Evolutionary conservation across 139 green algal species (phyloP).

Genomic region (Ettlia oleoabundans): DNA sequence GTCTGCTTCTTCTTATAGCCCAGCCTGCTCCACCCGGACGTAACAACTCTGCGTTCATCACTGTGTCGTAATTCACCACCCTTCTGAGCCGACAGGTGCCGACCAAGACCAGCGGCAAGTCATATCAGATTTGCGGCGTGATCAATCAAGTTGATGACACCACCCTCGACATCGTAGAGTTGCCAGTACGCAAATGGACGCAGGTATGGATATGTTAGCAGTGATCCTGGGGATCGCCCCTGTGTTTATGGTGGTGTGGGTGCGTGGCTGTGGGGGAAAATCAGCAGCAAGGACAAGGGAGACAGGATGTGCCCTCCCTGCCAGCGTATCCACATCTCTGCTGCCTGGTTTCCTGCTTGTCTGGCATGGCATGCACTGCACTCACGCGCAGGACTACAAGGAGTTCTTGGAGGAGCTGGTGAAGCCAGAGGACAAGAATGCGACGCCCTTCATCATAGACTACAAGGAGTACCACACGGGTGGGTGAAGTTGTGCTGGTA

Average conservation of each 20-base stretch:
- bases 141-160: constrained; percentile 71
- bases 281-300: too few relatives aligned
- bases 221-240: too few relatives aligned
- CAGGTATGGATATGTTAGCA: too few relatives aligned
- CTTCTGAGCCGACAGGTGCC: too few relatives aligned
- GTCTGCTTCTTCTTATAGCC: too few relatives aligned
- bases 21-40: too few relatives aligned
- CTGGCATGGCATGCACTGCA: background rate
- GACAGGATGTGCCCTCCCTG: too few relatives aligned
- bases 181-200: constrained; percentile 97
- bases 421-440: constrained; percentile 79
- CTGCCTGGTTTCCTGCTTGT: background rate
- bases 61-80: too few relatives aligned
- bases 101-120: constrained; percentile 66
- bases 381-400: constrained; percentile 91
- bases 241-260: too few relatives aligned
- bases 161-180: constrained; percentile 93
- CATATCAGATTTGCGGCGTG: constrained; percentile 77
- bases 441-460: constrained; percentile 54
- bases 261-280: too few relatives aligned
- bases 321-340: background rate
- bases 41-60: too few relatives aligned
- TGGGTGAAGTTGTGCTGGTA: too few relatives aligned
- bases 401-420: constrained; percentile 95
- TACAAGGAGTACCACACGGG: constrained; percentile 40